Evolutionary conservation across 345 rosid genomes (phyloP).

Genomic region (Chamaenerion angustifolium): DNA sequence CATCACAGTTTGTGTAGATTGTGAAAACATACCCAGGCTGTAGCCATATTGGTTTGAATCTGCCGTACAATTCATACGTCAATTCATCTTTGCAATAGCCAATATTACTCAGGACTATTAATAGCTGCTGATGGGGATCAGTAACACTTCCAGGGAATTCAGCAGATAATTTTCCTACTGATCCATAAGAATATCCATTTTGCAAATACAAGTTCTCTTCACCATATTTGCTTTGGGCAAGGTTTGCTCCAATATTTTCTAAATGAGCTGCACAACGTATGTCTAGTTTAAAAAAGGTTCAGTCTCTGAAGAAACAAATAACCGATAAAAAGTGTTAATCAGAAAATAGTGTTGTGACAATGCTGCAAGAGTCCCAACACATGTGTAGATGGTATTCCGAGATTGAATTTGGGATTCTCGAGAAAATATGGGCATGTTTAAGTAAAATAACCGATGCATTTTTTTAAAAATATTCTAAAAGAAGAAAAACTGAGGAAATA

Average conservation of each 20-base stretch:
- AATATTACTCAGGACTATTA: slow-evolving; percentile 79
- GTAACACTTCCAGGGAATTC: slow-evolving; percentile 50
- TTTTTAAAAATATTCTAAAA: too few species aligned
- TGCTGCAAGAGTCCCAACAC: too few species aligned
- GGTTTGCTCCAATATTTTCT: slow-evolving; percentile 47
- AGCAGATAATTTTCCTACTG: slow-evolving; percentile 26
- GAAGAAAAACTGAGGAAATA: neutral
- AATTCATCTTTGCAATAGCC: slow-evolving; percentile 98
- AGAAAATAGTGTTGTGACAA: too few species aligned
- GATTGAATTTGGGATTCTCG: too few species aligned
- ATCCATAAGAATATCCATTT: slow-evolving; percentile 50
- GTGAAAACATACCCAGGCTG: slow-evolving; percentile 41
- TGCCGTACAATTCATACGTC: slow-evolving; percentile 59
- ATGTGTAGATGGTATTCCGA: too few species aligned
- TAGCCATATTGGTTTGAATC: slow-evolving; percentile 65
- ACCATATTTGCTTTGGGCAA: slow-evolving; percentile 35
- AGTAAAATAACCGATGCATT: too few species aligned
- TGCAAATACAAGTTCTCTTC: slow-evolving; percentile 32
- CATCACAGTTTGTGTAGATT: neutral
- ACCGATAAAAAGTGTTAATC: too few species aligned
- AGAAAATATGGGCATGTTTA: too few species aligned
- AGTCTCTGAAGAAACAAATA: too few species aligned
- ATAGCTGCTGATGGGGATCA: slow-evolving; percentile 59
- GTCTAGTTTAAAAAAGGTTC: slow-evolving; percentile 8
- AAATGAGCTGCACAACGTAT: slow-evolving; percentile 32